Base-by-base conservation (phyloP, 768 basidiomycete species). In the Gymnopilus junonius region DNA sequence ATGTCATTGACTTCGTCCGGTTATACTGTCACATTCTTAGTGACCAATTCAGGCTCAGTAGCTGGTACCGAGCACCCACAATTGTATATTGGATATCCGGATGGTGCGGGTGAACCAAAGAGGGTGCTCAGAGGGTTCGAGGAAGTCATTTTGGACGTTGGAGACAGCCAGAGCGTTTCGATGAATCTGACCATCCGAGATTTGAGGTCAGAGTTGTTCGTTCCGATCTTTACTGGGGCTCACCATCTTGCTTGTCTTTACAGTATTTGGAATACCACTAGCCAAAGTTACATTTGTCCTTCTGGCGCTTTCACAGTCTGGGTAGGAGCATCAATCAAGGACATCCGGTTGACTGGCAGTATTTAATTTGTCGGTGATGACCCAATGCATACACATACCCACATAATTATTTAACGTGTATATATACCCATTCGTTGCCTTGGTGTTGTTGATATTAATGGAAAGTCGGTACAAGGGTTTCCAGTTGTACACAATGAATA, bases 11-110 rank as follows among this genome's bases (percentile, higher is more conserved):
- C 78, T 2, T 57, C 64, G 15, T 69, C 75, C n/a, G 74, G 75
- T 0, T 71, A 74, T 43, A 65, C 72, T 2, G 67, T 85, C 17
- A 73, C 74, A 1, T 87, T 87, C 68, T 75, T 72, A 1, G 73
- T 87, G 1, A 71, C 67, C 31, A 87, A 88, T 69, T 81, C 75
- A 1, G 87, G 87, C 29, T 64, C 69, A 1, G 63, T 82, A n/a
- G 77, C 73, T 14, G 87, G 86, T 0, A 77, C 80, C 15, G 85
- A 87, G 70, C 85, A 82, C 45, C 80, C 84, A 7, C 85, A 86
- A 61, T 64, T 86, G 27, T 87, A 87, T 62, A 73, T 87, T 17
- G 77, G 74, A n/a, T 85, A 79, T 66, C 85, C 85, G 1, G 48
- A 73, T 2, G 66, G 71, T 20, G 81, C 83, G 14, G 80, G 80